Percentiles rank a stretch among this genome's conserved stretches.
These are phyloP conservation scores for Nymphaea colorata DNA, from an alignment of 164 flowering plant species.

Conservation along the genomic window DNA sequence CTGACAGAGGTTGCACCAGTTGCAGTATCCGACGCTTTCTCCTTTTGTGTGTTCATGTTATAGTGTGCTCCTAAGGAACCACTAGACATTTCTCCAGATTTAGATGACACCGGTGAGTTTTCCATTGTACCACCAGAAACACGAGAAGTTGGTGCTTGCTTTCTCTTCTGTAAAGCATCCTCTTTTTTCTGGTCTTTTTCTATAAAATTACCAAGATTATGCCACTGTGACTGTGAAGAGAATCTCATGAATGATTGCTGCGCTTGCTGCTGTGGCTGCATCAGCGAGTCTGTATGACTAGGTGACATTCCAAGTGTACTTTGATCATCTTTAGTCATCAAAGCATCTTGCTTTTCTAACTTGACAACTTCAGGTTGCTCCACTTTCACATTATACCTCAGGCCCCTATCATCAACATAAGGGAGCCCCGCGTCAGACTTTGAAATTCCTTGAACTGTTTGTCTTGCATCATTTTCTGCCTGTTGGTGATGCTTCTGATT, in stretches of 20 bases:
- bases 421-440: constrained; percentile 44
- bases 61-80: constrained; percentile 62
- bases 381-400: constrained; percentile 48
- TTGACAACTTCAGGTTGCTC: constrained; percentile 54
- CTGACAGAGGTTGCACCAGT: constrained; percentile 52
- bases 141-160: constrained; percentile 70
- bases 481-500: constrained; percentile 48
- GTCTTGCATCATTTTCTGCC: constrained; percentile 11
- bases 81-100: constrained; percentile 83
- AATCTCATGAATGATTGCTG: constrained; percentile 46
- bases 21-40: constrained; percentile 49
- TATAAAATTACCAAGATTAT: constrained; percentile 39
- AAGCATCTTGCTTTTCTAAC: constrained; percentile 35
- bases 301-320: constrained; percentile 15
- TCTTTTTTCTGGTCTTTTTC: constrained; percentile 70
- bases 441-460: constrained; percentile 29
- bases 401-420: constrained; percentile 35
- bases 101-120: constrained; percentile 81
- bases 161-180: constrained; percentile 61
- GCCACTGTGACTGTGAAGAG: constrained; percentile 52
- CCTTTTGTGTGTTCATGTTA: constrained; percentile 57
- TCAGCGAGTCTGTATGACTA: not conserved
- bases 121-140: constrained; percentile 54
- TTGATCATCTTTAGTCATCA: constrained; percentile 25
- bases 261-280: constrained; percentile 37